Evolutionary conservation across 768 basidiomycete genomes (phyloP).

Genomic region (Trichaptum fuscoviolaceum): DNA sequence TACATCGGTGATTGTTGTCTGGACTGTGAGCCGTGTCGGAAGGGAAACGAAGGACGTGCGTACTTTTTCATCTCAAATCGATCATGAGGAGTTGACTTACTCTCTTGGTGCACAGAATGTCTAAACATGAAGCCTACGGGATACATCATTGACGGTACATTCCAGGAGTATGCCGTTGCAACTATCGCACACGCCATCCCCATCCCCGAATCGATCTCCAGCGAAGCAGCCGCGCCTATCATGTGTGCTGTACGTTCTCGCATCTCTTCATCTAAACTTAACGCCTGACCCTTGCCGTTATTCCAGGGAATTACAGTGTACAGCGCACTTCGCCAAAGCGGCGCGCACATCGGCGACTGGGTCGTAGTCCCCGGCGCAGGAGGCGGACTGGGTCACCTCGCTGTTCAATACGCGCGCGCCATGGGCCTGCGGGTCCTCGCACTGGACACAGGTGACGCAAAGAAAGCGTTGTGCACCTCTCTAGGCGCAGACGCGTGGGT

Average conservation of each 20-base stretch:
- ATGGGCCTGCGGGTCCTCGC: slow-evolving; percentile 43
- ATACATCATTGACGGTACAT: slow-evolving; percentile 39
- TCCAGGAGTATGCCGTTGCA: slow-evolving; percentile 31
- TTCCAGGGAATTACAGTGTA: slow-evolving; percentile 39
- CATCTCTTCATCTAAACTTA: not conserved
- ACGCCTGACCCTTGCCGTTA: not conserved
- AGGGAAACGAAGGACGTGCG: slow-evolving; percentile 29
- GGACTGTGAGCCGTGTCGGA: slow-evolving; percentile 34
- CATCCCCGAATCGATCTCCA: slow-evolving; percentile 36
- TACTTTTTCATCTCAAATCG: slow-evolving; percentile 14
- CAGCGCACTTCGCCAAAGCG: slow-evolving; percentile 36
- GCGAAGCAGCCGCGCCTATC: slow-evolving; percentile 38
- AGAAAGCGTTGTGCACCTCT: slow-evolving; percentile 29
- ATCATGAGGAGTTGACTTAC: slow-evolving; percentile 17
- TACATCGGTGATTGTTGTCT: slow-evolving; percentile 36
- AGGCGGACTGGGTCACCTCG: slow-evolving; percentile 40
- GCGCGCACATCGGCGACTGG: slow-evolving; percentile 31
- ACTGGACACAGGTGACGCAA: slow-evolving; percentile 40
- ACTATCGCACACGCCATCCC: slow-evolving; percentile 37
- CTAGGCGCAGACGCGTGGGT: slow-evolving; percentile 40
- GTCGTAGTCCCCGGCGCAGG: slow-evolving; percentile 36
- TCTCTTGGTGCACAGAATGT: not conserved
- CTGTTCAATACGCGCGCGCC: slow-evolving; percentile 40
- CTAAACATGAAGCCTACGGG: slow-evolving; percentile 19
- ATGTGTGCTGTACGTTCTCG: slow-evolving; percentile 32